Conservation (phyloP, 331 rosid genomes). For the Pyracantha coccinea region DNA sequence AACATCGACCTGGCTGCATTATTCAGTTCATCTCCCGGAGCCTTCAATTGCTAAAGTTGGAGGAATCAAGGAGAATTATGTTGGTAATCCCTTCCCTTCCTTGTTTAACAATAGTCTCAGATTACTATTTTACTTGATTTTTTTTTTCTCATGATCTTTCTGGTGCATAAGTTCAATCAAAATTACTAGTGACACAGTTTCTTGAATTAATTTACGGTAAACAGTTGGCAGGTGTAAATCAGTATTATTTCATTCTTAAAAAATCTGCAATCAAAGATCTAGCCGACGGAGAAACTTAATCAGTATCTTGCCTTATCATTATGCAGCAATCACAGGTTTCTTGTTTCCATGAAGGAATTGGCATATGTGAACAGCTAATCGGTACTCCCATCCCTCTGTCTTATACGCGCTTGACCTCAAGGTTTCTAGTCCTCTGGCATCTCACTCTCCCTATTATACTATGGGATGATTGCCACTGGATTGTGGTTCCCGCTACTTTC, state of each 20-base stretch:
- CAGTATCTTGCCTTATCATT: conserved; percentile 3
- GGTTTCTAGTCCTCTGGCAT: conserved; percentile 89
- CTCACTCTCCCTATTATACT: conserved; percentile 85
- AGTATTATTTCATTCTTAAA: neutral
- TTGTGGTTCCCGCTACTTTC: conserved; percentile 92
- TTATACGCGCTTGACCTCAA: conserved; percentile 88
- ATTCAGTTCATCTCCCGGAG: conserved; percentile 78
- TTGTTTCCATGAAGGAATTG: conserved; percentile 83
- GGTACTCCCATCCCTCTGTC: conserved; percentile 92
- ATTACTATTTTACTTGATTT: neutral
- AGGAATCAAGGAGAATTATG: conserved; percentile 48
- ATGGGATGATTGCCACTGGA: conserved; percentile 96
- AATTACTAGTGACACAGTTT: neutral
- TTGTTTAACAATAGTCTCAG: neutral
- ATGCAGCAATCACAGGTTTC: conserved; percentile 67
- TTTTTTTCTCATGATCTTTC: neutral
- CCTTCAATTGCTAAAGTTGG: conserved; percentile 59
- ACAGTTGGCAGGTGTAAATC: neutral
- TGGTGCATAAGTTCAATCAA: neutral
- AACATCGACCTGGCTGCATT: conserved; percentile 70
- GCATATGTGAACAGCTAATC: conserved; percentile 74
- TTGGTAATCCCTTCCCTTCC: conserved; percentile 43
- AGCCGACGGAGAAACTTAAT: neutral
- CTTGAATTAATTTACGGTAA: neutral
- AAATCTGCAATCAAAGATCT: neutral